Percentiles rank a stretch among this genome's conserved stretches.
Conservation (phyloP, 1,284 basidiomycete species). For the Ganoderma sp. region DNA sequence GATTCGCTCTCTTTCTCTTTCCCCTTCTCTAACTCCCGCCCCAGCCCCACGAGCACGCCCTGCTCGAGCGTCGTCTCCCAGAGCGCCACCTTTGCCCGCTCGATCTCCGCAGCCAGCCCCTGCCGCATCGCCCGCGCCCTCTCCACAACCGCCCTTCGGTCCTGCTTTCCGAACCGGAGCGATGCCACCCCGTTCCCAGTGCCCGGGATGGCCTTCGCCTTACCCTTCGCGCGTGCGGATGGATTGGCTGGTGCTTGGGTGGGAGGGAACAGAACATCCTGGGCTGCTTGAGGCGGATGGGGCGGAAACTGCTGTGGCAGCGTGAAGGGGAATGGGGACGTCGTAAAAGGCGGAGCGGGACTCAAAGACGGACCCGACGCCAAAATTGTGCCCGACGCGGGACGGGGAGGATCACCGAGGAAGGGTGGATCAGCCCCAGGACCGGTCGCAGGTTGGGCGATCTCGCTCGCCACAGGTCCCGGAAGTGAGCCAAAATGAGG, state of each 20-base stretch:
- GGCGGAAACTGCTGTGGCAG: neutral
- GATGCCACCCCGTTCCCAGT: slow-evolving; percentile 14
- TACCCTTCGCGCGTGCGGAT: slow-evolving; percentile 25
- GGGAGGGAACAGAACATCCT: neutral
- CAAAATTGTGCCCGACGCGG: neutral
- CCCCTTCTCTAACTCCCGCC: slow-evolving; percentile 43
- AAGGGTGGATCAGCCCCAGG: neutral
- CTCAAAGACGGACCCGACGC: neutral
- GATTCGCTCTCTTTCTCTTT: neutral
- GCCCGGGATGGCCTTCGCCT: slow-evolving; percentile 22
- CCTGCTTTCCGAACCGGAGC: slow-evolving; percentile 13
- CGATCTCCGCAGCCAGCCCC: slow-evolving; percentile 60
- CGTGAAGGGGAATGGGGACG: neutral
- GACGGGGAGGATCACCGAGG: neutral
- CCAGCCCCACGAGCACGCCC: slow-evolving; percentile 63
- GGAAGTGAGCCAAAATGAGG: neutral
- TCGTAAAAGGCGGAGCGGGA: neutral
- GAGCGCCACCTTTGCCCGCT: slow-evolving; percentile 63
- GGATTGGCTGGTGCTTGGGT: neutral
- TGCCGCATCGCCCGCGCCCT: slow-evolving; percentile 58
- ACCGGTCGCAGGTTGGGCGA: neutral
- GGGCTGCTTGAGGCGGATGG: too few relatives aligned
- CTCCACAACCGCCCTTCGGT: slow-evolving; percentile 32
- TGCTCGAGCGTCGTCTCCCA: slow-evolving; percentile 80
- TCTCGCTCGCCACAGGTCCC: neutral